phyloP scores from a whole-genome alignment of 228 moss, liverwort and hornwort species.

The Sphagnum fallax region DNA sequence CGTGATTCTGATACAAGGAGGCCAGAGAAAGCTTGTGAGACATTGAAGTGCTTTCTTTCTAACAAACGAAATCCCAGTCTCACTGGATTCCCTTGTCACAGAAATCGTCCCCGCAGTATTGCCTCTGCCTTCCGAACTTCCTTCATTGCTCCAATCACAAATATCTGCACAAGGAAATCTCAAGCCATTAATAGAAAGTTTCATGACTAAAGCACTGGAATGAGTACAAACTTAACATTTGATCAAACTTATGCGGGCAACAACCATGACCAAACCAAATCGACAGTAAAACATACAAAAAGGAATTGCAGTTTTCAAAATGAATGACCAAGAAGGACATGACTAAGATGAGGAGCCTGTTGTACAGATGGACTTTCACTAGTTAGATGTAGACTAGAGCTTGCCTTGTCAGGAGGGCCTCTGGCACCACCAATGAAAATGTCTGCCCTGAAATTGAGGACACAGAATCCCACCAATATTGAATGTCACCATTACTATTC shows the following conservation, averaged over 20 bases:
- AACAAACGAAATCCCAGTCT: no score
- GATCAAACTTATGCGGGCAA: background rate
- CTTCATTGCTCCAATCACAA: slow-evolving; percentile 72
- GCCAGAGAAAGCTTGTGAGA: no score
- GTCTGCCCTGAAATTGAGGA: slow-evolving; percentile 48
- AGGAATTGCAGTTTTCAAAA: no score
- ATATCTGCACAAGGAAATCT: slow-evolving; percentile 40
- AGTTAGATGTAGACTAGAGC: background rate
- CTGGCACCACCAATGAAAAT: slow-evolving; percentile 86
- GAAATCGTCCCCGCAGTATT: slow-evolving; percentile 57
- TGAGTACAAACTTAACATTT: no score
- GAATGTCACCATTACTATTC: background rate
- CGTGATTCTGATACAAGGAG: no score
- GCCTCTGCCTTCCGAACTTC: slow-evolving; percentile 85
- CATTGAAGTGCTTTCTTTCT: no score
- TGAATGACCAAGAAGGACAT: no score
- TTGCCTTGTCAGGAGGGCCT: slow-evolving; percentile 90
- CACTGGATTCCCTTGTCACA: slow-evolving; percentile 17
- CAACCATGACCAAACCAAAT: background rate
- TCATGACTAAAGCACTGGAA: no score
- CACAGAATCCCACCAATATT: background rate
- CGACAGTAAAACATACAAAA: background rate
- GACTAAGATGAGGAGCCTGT: no score
- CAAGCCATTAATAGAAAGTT: background rate
- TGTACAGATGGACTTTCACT: no score